Percentiles rank a stretch among this genome's conserved stretches.
Conservation (phyloP, 352 stramenopile species). For the Thalassiosira ordinaria region DNA sequence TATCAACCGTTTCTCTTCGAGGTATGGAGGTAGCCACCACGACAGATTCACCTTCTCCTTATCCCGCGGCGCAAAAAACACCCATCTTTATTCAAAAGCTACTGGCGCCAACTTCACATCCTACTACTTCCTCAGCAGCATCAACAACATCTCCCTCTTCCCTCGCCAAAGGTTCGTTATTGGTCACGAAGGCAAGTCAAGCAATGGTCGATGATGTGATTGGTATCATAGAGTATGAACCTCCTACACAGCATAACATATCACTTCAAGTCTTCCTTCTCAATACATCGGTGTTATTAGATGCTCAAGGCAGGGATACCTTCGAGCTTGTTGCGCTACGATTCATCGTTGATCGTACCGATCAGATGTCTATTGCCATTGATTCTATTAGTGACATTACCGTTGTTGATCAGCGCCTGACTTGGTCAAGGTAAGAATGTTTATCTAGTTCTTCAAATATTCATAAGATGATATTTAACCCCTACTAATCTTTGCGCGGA, state of each 20-base stretch:
- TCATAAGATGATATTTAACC: no score
- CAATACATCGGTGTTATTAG: neutral
- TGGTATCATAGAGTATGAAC: neutral
- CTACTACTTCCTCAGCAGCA: neutral
- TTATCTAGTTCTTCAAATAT: no score
- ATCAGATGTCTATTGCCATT: slow-evolving; percentile 6
- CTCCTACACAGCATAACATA: neutral
- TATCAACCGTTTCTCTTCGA: slow-evolving; percentile 12
- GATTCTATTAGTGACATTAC: slow-evolving; percentile 22
- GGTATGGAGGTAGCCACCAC: neutral
- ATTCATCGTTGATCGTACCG: slow-evolving; percentile 14
- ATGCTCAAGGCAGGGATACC: slow-evolving; percentile 10
- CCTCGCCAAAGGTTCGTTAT: neutral
- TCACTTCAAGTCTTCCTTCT: slow-evolving; percentile 22
- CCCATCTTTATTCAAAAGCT: neutral
- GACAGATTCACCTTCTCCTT: neutral
- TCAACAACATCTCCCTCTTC: neutral
- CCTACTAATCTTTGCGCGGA: no score
- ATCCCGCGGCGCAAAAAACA: neutral
- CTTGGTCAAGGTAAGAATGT: slow-evolving; percentile 30
- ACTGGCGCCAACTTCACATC: neutral
- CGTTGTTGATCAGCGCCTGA: slow-evolving; percentile 24
- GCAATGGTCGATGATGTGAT: neutral
- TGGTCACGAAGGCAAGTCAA: neutral
- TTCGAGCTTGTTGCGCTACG: slow-evolving; percentile 18